Evolutionary conservation across 2,329 filamentous ascomycete species (phyloP), one percentile per base, ranked within the genome.

Genomic region (Massarina eburnea): DNA sequence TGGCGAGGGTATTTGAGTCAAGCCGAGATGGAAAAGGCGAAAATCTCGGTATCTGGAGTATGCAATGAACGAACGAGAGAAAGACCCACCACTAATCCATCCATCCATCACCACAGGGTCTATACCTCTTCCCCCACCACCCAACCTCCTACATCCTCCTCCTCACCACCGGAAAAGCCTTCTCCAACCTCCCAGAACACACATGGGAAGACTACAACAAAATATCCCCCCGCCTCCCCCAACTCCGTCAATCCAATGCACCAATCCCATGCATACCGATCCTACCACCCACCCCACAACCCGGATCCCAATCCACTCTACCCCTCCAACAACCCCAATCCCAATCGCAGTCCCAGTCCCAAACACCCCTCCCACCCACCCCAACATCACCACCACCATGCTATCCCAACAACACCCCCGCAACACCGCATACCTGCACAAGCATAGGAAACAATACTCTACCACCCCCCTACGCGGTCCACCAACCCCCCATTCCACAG

Each of bases 121-220:
- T 67, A 14, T 62, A 62, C 40, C 57, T 67, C 26, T 66, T 67
- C 49, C 58, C 59, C 6, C 40, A 49, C 1, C 45, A 60, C 17
- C 48, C 61, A 27, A 41, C 57, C 14, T 59, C 58, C 15, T 66
- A 67, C 44, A 52, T 67, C 9, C 49, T 66, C 1, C 48, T 66
- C 26, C 55, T 61, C 34, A 61, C 54, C 1, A 48, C 46, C 17
- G 62, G 64, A 9, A 62, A 64, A 48, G 52, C 59, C 10, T 67
- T 62, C 41, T 65, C 62, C 4, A 67, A 67, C 19, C 51, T 67
- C 4, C 64, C 64, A 8, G 62, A 65, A 33, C 54, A 58, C 26
- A 67, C 64, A 17, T 67, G 64, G 64, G 41, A 34, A 1, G 62
- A 67, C 41, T 67, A 67, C 46, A 59, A 61, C 36, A 67, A 64